Percentiles rank a stretch among this genome's conserved stretches.
These are phyloP conservation scores for Tetracladium maxilliforme DNA, from an alignment of 2,329 filamentous ascomycete species.

Conservation along the genomic window DNA sequence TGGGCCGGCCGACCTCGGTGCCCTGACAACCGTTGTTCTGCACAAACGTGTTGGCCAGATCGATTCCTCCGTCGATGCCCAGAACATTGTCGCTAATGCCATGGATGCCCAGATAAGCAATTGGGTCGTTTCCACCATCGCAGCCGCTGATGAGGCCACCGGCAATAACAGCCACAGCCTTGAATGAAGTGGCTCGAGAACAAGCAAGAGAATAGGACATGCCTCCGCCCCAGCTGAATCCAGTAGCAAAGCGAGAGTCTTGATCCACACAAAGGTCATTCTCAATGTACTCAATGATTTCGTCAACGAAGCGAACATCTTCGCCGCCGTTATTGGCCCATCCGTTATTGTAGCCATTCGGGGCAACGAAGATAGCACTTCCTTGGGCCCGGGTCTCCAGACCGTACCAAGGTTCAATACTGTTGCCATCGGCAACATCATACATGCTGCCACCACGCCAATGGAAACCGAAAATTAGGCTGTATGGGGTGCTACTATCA, in stretches of 20 bases:
- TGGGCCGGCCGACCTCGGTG: slow-evolving; percentile 6
- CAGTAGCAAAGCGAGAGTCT: slow-evolving; percentile 15
- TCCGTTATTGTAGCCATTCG: slow-evolving; percentile 15
- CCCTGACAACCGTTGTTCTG: slow-evolving; percentile 20
- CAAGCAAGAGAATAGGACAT: slow-evolving; percentile 20
- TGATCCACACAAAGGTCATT: slow-evolving; percentile 17
- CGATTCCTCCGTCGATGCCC: slow-evolving; percentile 14
- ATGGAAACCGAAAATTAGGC: slow-evolving; percentile 26
- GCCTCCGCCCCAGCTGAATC: slow-evolving; percentile 18
- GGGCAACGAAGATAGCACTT: slow-evolving; percentile 18
- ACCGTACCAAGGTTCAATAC: too few relatives aligned
- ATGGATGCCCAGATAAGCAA: slow-evolving; percentile 18
- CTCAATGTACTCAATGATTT: slow-evolving; percentile 14
- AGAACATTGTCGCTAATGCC: slow-evolving; percentile 19
- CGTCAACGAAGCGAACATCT: slow-evolving; percentile 17
- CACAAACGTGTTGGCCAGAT: slow-evolving; percentile 20
- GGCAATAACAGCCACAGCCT: slow-evolving; percentile 15
- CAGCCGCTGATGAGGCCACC: slow-evolving; percentile 13
- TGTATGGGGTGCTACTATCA: slow-evolving; percentile 19
- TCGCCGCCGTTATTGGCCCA: slow-evolving; percentile 19
- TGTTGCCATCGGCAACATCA: slow-evolving; percentile 17
- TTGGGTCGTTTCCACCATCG: slow-evolving; percentile 13
- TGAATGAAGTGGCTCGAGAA: slow-evolving; percentile 14
- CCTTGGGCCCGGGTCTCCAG: slow-evolving; percentile 13
- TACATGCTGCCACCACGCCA: slow-evolving; percentile 21